Evolutionary conservation across 2,329 filamentous ascomycete species (phyloP), one percentile per base, ranked within the genome.

Genomic region (Pseudogymnoascus verrucosus): DNA sequence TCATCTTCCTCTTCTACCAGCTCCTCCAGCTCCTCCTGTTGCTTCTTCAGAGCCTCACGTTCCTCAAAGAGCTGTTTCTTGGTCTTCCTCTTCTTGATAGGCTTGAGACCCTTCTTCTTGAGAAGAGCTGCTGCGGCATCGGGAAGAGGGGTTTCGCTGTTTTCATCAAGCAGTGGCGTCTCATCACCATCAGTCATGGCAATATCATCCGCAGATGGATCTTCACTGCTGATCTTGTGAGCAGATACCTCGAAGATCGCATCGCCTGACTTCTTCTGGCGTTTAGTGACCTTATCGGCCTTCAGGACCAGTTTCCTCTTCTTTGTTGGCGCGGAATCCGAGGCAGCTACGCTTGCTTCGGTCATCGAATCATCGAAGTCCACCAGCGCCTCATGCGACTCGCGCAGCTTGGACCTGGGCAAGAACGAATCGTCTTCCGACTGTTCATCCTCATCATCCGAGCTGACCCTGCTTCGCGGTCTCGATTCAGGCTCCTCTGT

Each of bases 401-500:
- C 34, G 34, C 37, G 34, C 19, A 61, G 19, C 60, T 64, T 62
- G 37, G 62, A 62, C 61, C 51, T 68, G 44, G 64, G 59, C 8
- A 62, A 65, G 65, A 70, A 69, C 21, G 65, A 67, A 44, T 72
- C 70, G 39, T 72, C 71, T 16, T 74, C 72, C 0, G 74, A 74
- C 21, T 69, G 71, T 16, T 68, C 64, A 34, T 67, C 67, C 40
- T 74, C 84, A 60, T 86, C 84, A 64, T 88, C 84, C 1, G 82
- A 82, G 71, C 82, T 85, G 80, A 87, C 83, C 44, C 89, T 90
- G 74, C 90, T 96, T 51, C 87, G 86, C 60, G 89, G 89, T 44
- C 89, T 85, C 67, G 90, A 96, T 65, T 95, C 93, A 36, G 87
- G 86, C 68, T 95, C 93, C 72, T 96, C 93, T 0, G 90, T 96